A percentile compares a stretch with the other conserved stretches of the same genome.
These are phyloP conservation scores for Phytopythium vexans DNA, from an alignment of 352 stramenopile species.

Conservation along the genomic window DNA sequence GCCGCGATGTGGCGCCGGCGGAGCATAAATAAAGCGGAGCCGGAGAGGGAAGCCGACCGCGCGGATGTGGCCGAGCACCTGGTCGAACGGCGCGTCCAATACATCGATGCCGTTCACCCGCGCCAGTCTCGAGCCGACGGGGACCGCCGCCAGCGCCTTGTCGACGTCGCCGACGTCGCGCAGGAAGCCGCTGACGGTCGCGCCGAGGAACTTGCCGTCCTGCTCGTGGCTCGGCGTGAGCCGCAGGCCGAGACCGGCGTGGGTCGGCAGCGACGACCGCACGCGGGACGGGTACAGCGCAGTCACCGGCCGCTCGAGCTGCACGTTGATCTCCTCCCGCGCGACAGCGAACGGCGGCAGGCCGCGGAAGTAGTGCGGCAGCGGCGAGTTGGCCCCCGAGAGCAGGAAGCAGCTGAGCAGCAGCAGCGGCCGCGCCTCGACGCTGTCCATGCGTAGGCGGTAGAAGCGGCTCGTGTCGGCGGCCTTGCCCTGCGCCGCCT, in stretches of 20 bases:
- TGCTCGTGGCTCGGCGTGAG: conserved; percentile 62
- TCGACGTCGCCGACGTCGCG: conserved; percentile 57
- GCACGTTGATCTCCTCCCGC: conserved; percentile 67
- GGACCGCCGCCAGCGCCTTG: conserved; percentile 47
- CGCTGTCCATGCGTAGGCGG: conserved; percentile 22
- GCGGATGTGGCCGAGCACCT: conserved; percentile 39
- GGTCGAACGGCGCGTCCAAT: conserved; percentile 54
- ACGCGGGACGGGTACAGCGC: conserved; percentile 65
- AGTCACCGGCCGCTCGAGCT: conserved; percentile 28
- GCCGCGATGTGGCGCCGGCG: conserved; percentile 34
- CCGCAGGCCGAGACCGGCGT: conserved; percentile 49
- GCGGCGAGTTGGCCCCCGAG: conserved; percentile 67
- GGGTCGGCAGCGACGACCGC: conserved; percentile 53
- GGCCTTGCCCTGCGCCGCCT: conserved; percentile 18
- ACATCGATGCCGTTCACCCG: conserved; percentile 72
- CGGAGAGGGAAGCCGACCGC: conserved; percentile 30
- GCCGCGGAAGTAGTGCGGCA: conserved; percentile 59
- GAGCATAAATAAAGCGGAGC: conserved; percentile 66
- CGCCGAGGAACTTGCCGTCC: conserved; percentile 57
- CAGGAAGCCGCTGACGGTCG: conserved; percentile 66
- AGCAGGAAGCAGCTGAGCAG: conserved; percentile 71
- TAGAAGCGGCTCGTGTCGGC: background rate
- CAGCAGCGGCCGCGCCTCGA: conserved; percentile 41
- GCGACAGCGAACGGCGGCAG: conserved; percentile 75
- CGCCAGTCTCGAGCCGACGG: conserved; percentile 61